phyloP scores from a whole-genome alignment of 1,139 yeast genomes.

The Taphrina confusa region DNA sequence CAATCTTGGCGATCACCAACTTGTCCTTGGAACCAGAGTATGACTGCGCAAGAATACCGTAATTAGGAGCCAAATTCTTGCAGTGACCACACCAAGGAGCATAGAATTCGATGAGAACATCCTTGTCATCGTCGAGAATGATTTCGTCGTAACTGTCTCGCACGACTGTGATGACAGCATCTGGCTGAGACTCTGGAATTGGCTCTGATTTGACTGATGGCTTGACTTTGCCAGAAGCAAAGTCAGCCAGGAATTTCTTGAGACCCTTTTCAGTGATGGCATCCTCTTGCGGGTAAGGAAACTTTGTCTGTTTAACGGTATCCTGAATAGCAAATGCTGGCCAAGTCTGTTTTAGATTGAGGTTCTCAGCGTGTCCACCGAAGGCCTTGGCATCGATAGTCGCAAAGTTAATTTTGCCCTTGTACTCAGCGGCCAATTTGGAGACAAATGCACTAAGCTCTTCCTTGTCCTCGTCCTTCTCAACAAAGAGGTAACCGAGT shows the following conservation, averaged over 20 bases:
- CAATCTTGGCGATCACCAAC: slow-evolving; percentile 48
- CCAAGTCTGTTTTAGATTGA: slow-evolving; percentile 81
- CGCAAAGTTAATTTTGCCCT: slow-evolving; percentile 84
- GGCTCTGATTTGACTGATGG: slow-evolving; percentile 85
- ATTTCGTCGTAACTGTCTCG: slow-evolving; percentile 62
- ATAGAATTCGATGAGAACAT: slow-evolving; percentile 87
- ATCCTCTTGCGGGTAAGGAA: slow-evolving; percentile 56
- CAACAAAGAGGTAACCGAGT: slow-evolving; percentile 84
- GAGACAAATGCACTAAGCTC: slow-evolving; percentile 56
- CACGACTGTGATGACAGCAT: slow-evolving; percentile 75
- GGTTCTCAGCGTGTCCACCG: slow-evolving; percentile 86
- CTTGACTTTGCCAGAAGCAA: slow-evolving; percentile 61
- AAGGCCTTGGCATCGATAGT: slow-evolving; percentile 78
- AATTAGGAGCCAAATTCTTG: slow-evolving; percentile 87
- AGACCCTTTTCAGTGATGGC: slow-evolving; percentile 54
- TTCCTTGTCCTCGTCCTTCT: slow-evolving; percentile 64
- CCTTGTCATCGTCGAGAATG: slow-evolving; percentile 68
- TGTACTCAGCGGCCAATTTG: slow-evolving; percentile 68
- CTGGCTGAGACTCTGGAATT: slow-evolving; percentile 71
- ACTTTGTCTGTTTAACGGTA: slow-evolving; percentile 66
- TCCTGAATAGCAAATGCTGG: slow-evolving; percentile 92
- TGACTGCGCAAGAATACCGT: slow-evolving; percentile 50
- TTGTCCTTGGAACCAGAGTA: slow-evolving; percentile 47
- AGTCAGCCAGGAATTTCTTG: slow-evolving; percentile 64
- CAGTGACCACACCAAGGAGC: slow-evolving; percentile 99